Evolutionary conservation across 2,329 filamentous ascomycete species (phyloP), one percentile per base, ranked within the genome.

Genomic region (Apiospora kogelbergensis): DNA sequence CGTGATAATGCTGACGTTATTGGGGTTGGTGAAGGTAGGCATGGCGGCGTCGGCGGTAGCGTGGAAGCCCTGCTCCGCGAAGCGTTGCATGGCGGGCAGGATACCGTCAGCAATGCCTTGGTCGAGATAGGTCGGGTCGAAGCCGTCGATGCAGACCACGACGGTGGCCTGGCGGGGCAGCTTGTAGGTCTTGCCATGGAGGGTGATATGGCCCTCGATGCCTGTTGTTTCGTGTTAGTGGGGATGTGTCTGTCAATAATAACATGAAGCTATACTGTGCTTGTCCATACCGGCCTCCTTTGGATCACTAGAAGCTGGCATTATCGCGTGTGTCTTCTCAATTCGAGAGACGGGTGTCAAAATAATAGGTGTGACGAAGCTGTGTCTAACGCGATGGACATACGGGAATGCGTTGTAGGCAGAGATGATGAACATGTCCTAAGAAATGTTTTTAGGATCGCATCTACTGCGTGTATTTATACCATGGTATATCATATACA

Each of bases 1-100:
- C 1, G 81, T 83, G 72, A 84, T 82, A 68, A 83, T 83, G 66
- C 80, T 82, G 4, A 82, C 76, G 67, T 83, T 83, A 74, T 83
- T 83, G 3, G 82, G 80, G 68, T 83, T 83, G 13, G 82, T 83
- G 68, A 83, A 80, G 0, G 82, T 81, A 0, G 82, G 82, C 81
- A 84, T 83, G 41, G 78, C 76, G 60, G 76, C 77, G 46, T 80
- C 76, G 0, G 81, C 82, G 0, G 78, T 80, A 1, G 73, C 72
- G 66, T 81, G 78, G 72, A 84, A 83, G 6, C 82, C 81, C 6
- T 70, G 65, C 6, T 79, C 68, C 7, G 78, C 70, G 64, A 81
- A 78, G 13, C 67, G 69, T 40, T 72, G 73, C 67, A 81, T 70
- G 46, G 74, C 79, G 15, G 81, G 80, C 11, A 82, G 67, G 46